Percentiles rank a stretch among this genome's conserved stretches.
Evolutionary conservation across 345 rosid species (phyloP).

Genomic region (Citrus sinensis): DVS_A1.0 CM039165.1:23650501-23651000

Average conservation of each 20-base stretch:
- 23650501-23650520: constrained; percentile 98
- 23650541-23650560: constrained; percentile 96
- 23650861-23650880: background rate
- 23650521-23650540: constrained; percentile 96
- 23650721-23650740: background rate
- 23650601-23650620: constrained; percentile 52
- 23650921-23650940: background rate
- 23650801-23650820: background rate
- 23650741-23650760: background rate
- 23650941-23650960: background rate
- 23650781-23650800: background rate
- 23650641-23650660: background rate
- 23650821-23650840: background rate
- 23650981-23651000: too few species aligned
- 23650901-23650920: background rate
- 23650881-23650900: background rate
- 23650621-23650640: background rate
- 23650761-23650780: background rate
- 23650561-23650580: constrained; percentile 82
- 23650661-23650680: constrained; percentile 4
- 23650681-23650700: background rate
- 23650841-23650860: background rate
- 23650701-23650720: background rate
- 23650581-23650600: constrained; percentile 95
- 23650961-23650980: too few species aligned